A percentile compares a stretch with the other conserved stretches of the same genome.
Evolutionary conservation across 305 asterid species (phyloP).

Genomic region (Fraxinus sp.): DNA sequence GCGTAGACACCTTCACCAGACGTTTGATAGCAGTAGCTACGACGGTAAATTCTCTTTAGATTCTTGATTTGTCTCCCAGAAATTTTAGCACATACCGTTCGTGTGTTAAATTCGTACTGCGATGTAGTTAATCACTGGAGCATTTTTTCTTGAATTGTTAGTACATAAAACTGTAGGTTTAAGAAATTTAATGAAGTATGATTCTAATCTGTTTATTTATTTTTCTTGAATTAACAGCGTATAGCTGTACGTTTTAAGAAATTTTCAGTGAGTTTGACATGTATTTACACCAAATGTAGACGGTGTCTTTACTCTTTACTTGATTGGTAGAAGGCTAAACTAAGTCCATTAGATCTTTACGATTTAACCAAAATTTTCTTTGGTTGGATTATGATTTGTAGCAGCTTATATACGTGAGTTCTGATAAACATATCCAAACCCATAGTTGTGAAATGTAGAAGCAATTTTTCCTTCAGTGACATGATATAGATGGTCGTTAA

Average conservation of each 20-base stretch:
- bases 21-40: conserved; percentile 80
- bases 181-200: not conserved
- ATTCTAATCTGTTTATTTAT: not conserved
- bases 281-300: not conserved
- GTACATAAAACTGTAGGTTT: not conserved
- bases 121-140: not conserved
- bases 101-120: not conserved
- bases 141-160: not conserved
- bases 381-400: not conserved
- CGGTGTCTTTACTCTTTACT: not conserved
- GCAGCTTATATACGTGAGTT: not conserved
- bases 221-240: not conserved
- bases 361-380: not conserved
- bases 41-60: conserved; percentile 52
- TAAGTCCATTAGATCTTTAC: not conserved
- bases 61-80: not conserved
- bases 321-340: not conserved
- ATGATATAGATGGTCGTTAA: not conserved
- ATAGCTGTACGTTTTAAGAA: not conserved
- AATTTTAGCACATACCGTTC: not conserved
- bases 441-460: not conserved
- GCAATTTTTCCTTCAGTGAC: not conserved
- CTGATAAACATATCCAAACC: not conserved
- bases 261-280: not conserved
- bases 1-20: conserved; percentile 92